These are phyloP conservation scores for Scheffersomyces cryptocercus DNA, from an alignment of 1,139 yeast species.

Conservation along the genomic window DNA sequence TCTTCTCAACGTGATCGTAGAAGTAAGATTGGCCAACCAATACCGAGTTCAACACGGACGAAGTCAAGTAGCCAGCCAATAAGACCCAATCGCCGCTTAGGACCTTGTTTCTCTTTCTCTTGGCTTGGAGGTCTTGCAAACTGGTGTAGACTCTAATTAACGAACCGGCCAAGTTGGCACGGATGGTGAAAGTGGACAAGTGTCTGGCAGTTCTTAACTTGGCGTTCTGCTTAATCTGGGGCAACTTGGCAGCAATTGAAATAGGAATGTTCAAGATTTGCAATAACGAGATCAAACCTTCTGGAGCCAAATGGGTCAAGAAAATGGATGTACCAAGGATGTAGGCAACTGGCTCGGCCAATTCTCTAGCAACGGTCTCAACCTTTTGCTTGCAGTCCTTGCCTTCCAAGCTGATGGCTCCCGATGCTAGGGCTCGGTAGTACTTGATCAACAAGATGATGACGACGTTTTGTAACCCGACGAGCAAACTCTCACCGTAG, in stretches of 20 bases:
- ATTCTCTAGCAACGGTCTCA: constrained; percentile 1
- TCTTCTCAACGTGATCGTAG: constrained; percentile 10
- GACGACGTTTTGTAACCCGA: constrained; percentile 43
- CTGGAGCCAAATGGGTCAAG: constrained; percentile 36
- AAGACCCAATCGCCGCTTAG: constrained; percentile 17
- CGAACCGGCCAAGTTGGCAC: constrained; percentile 57
- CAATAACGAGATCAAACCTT: constrained; percentile 30
- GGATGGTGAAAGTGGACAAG: constrained; percentile 53
- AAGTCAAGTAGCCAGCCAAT: constrained; percentile 25
- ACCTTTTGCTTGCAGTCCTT: constrained; percentile 15
- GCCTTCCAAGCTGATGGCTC: constrained; percentile 14
- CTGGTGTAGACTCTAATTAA: constrained; percentile 61
- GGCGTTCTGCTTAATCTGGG: constrained; percentile 54
- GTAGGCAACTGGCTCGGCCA: constrained; percentile 25
- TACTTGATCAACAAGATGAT: constrained; percentile 40
- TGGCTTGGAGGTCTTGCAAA: constrained; percentile 24
- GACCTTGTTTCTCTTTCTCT: constrained; percentile 7
- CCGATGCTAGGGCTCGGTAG: constrained; percentile 30
- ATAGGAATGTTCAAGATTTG: constrained; percentile 58
- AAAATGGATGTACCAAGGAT: constrained; percentile 31
- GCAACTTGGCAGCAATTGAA: constrained; percentile 52
- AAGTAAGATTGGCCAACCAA: constrained; percentile 21
- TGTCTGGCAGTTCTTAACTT: constrained; percentile 54
- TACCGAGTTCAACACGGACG: constrained; percentile 22
- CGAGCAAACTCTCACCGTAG: constrained; percentile 44